Percentiles rank a stretch among this genome's conserved stretches.
phyloP scores from a whole-genome alignment of 139 green algal species.

The Nannochloris sp. region DNA sequence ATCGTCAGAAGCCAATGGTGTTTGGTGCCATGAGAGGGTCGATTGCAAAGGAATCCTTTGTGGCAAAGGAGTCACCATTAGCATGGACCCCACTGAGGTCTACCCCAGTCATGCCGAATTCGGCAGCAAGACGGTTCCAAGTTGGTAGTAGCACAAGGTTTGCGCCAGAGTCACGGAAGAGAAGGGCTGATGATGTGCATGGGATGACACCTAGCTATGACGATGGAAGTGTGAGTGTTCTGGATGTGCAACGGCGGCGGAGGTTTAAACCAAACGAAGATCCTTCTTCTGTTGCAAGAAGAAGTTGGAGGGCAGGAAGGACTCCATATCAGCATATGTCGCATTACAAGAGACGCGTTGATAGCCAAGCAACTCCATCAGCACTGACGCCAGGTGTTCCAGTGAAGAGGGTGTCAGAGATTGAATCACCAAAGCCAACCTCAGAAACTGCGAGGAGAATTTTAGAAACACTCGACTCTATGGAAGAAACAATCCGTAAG shows the following conservation, averaged over 20 bases:
- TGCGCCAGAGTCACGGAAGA: constrained; percentile 8
- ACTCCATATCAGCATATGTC: constrained; percentile 19
- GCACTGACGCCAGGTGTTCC: background rate
- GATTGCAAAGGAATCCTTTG: too few relatives aligned
- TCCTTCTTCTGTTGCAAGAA: constrained; percentile 4
- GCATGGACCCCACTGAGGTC: too few relatives aligned
- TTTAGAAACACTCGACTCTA: constrained; percentile 23
- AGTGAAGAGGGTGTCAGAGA: too few relatives aligned
- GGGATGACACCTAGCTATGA: background rate
- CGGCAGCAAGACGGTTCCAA: too few relatives aligned
- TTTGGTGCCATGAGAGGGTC: too few relatives aligned
- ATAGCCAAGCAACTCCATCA: background rate
- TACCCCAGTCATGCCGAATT: too few relatives aligned
- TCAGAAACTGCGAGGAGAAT: constrained; percentile 35
- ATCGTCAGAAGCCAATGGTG: too few relatives aligned
- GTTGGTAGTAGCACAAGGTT: too few relatives aligned
- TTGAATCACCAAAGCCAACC: constrained; percentile 9
- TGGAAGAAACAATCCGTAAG: constrained; percentile 18
- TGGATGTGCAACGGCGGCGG: constrained; percentile 24
- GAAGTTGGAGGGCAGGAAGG: constrained; percentile 23
- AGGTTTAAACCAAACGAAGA: constrained; percentile 6
- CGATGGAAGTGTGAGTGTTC: constrained; percentile 23
- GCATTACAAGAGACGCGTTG: constrained; percentile 5
- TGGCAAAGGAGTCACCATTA: too few relatives aligned
- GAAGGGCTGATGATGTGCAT: constrained; percentile 14